Evolutionary conservation across 106 monocot genomes (phyloP).

Genomic region (Acorus calamus): DNA sequence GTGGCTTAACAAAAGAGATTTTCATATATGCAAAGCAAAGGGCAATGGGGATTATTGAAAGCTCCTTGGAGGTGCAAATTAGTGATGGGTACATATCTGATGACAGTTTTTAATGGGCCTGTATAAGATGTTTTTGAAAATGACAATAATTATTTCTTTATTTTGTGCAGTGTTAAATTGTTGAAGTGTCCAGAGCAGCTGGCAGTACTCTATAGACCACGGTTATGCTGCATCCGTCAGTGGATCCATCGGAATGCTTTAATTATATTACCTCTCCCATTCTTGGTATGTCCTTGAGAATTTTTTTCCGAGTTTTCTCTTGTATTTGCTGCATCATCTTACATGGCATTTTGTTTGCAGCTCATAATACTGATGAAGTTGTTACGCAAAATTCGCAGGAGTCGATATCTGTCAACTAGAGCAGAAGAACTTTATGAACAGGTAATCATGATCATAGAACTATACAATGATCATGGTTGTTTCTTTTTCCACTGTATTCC

Average conservation of each 20-base stretch:
- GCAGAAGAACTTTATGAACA: constrained; percentile 68
- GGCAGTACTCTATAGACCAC: constrained; percentile 42
- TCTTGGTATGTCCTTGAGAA: constrained; percentile 30
- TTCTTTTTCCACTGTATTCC: no score
- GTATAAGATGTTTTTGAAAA: no score
- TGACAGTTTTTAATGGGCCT: no score
- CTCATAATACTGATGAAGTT: constrained; percentile 20
- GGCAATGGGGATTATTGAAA: constrained; percentile 33
- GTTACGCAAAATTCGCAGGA: constrained; percentile 21
- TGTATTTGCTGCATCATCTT: neutral
- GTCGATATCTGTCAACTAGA: constrained; percentile 22
- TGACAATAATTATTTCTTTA: neutral
- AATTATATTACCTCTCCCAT: constrained; percentile 20
- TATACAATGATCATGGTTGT: neutral
- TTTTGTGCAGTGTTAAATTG: constrained; percentile 30
- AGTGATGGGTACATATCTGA: no score
- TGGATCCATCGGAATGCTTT: constrained; percentile 39
- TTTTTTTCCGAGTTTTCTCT: neutral
- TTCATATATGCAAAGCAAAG: constrained; percentile 32
- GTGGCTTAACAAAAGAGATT: constrained; percentile 23
- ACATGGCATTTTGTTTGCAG: constrained; percentile 20
- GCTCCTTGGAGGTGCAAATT: constrained; percentile 32
- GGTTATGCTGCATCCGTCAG: constrained; percentile 30
- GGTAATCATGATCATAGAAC: constrained; percentile 19
- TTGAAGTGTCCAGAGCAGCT: constrained; percentile 58